phyloP scores from a whole-genome alignment of 1,284 basidiomycete genomes.

The Peniophora sp. region DNA sequence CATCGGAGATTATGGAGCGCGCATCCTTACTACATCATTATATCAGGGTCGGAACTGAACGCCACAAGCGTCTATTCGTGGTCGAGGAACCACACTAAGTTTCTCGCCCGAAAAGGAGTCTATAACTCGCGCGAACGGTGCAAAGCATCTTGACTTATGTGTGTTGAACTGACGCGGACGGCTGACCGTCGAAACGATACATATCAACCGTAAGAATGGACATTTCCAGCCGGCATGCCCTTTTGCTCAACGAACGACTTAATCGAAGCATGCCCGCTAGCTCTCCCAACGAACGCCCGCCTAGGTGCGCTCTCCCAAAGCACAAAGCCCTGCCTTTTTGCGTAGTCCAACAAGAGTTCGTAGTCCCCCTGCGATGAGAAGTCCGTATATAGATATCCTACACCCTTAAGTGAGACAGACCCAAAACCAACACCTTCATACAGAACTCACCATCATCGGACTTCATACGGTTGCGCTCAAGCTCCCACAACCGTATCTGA shows the following conservation, averaged over 20 bases:
- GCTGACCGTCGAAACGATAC: no score
- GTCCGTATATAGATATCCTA: constrained; percentile 83
- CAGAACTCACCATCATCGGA: constrained; percentile 67
- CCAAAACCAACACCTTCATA: constrained; percentile 2
- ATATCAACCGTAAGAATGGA: no score
- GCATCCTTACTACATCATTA: no score
- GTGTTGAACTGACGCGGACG: no score
- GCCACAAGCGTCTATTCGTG: no score
- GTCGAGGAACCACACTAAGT: no score
- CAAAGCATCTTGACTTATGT: no score
- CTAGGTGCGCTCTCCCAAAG: constrained; percentile 68
- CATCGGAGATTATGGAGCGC: no score
- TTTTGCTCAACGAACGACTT: constrained; percentile 68
- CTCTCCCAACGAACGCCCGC: constrained; percentile 78
- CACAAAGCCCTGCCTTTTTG: constrained; percentile 73
- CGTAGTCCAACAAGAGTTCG: constrained; percentile 81
- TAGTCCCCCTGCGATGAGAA: constrained; percentile 86
- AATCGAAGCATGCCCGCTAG: constrained; percentile 75
- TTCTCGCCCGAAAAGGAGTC: no score
- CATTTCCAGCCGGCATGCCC: no score
- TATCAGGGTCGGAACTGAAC: no score
- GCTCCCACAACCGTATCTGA: constrained; percentile 96
- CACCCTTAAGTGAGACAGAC: not conserved
- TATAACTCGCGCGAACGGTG: no score
- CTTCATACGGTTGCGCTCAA: constrained; percentile 89